Base-by-base conservation (phyloP, 1,139 yeast species). In the Chernovozyma sophiae-reginae region DNA sequence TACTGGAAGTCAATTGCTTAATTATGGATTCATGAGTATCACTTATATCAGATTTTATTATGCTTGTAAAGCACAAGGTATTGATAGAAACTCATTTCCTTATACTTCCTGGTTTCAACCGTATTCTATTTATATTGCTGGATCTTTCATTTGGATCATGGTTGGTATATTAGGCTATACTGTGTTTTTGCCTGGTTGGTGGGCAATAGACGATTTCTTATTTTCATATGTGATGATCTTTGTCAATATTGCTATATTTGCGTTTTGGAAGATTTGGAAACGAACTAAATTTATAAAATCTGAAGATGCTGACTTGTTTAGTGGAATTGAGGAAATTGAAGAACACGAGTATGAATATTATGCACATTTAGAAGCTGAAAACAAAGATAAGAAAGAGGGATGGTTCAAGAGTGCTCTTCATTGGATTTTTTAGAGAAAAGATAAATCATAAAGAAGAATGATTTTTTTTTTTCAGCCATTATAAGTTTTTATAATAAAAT, bases 1-100 rank as follows among this genome's bases (percentile, higher is more conserved):
- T 48, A 86, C 95, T 2, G 86, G 90, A 1, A 81, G 90, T 2
- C 92, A 85, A 58, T 65, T 86, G 47, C 75, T 86, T 51, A 85
- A 83, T 55, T 85, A 81, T 51, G 73, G 75, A 31, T 69, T 78
- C 45, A 78, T 86, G 70, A 64, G 78, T 41, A 54, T 79, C 29
- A 80, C 83, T 3, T 86, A 82, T 41, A 47, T 65, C 38, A 54
- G 60, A 43, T 86, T 86, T 60, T 74, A 76, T 58, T 65, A 71
- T 36, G 92, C 90, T 2, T 68, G 77, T 47, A 55, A 65, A 31
- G 77, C 71, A 1, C 68, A 52, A 43, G 62, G 60, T n/a, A 41
- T 60, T 12, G 63, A 58, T 41, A 53, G 65, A 45, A 31, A 38
- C 1, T 45, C 48, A 7, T 58, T 60, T 44, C 56, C 62, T 1